Conservation (phyloP, 352 stramenopile species). For the Phytophthora agathidicida region DNA sequence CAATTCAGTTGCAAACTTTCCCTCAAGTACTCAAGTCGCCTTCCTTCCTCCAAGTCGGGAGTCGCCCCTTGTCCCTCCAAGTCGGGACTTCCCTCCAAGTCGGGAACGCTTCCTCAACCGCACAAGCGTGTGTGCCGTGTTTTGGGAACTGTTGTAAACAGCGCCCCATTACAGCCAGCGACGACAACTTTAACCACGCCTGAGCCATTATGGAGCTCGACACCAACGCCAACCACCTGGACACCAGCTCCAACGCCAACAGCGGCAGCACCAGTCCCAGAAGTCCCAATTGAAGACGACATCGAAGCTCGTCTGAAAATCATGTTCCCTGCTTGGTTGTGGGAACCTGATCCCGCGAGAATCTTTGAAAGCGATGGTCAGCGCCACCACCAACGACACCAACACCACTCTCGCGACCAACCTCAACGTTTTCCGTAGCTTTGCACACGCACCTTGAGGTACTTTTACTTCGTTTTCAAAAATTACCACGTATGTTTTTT, state of each 20-base stretch:
- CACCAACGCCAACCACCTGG: neutral
- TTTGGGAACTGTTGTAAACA: too few species aligned
- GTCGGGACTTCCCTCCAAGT: too few species aligned
- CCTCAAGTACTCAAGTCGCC: too few species aligned
- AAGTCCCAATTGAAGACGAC: slow-evolving; percentile 3
- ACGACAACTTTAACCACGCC: too few species aligned
- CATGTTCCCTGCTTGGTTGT: slow-evolving; percentile 24
- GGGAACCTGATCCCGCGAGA: slow-evolving; percentile 5
- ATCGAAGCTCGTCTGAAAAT: slow-evolving; percentile 8
- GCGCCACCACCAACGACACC: neutral
- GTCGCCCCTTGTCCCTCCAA: too few species aligned
- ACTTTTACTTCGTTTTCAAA: slow-evolving; percentile 1
- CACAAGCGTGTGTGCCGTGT: too few species aligned
- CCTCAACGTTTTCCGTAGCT: slow-evolving; percentile 4
- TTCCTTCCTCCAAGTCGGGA: too few species aligned
- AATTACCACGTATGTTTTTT: neutral
- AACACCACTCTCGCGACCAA: neutral
- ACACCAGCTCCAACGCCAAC: slow-evolving; percentile 1
- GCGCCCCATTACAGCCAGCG: too few species aligned
- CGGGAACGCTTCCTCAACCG: too few species aligned
- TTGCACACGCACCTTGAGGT: too few species aligned
- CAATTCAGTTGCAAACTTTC: too few species aligned
- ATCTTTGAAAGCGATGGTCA: slow-evolving; percentile 13
- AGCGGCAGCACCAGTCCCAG: neutral
- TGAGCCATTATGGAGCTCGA: too few species aligned